A percentile compares a stretch with the other conserved stretches of the same genome.
Evolutionary conservation across 129 eudicot species (phyloP).

Genomic region (Helichrysum umbraculigerum): DNA sequence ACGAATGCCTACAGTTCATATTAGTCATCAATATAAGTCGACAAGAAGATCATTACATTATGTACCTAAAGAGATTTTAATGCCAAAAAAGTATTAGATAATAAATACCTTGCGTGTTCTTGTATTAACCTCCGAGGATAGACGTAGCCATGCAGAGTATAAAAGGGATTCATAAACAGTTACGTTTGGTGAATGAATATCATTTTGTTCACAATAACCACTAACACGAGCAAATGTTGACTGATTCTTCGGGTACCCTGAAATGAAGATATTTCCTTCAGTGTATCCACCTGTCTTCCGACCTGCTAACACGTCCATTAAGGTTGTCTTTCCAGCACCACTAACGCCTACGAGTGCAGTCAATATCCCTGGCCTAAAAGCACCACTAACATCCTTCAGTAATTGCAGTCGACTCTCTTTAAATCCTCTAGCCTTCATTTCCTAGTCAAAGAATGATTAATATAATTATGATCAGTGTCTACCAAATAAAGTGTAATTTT

Average conservation of each 20-base stretch:
- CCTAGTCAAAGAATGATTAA: constrained; percentile 37
- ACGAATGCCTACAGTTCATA: constrained; percentile 14
- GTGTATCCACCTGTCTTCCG: constrained; percentile 29
- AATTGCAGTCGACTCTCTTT: constrained; percentile 18
- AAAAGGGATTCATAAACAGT: constrained; percentile 31
- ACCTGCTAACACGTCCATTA: constrained; percentile 29
- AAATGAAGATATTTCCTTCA: constrained; percentile 26
- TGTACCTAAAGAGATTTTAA: background rate
- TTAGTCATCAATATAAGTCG: background rate
- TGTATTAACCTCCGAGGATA: constrained; percentile 23
- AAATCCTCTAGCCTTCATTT: constrained; percentile 35
- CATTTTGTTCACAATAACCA: constrained; percentile 32
- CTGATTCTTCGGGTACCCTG: constrained; percentile 27
- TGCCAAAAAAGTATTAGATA: background rate
- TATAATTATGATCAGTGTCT: background rate
- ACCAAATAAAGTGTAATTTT: background rate
- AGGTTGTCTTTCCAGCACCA: constrained; percentile 32
- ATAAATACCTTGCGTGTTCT: constrained; percentile 26
- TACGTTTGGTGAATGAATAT: constrained; percentile 27
- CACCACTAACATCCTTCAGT: constrained; percentile 33
- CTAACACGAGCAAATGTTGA: constrained; percentile 35
- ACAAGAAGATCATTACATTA: background rate
- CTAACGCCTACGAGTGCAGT: constrained; percentile 29
- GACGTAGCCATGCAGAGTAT: constrained; percentile 29
- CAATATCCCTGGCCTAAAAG: constrained; percentile 27